These are phyloP conservation scores for Phytophthora ramorum DNA, from an alignment of 352 stramenopile species.

Conservation along the genomic window DNA sequence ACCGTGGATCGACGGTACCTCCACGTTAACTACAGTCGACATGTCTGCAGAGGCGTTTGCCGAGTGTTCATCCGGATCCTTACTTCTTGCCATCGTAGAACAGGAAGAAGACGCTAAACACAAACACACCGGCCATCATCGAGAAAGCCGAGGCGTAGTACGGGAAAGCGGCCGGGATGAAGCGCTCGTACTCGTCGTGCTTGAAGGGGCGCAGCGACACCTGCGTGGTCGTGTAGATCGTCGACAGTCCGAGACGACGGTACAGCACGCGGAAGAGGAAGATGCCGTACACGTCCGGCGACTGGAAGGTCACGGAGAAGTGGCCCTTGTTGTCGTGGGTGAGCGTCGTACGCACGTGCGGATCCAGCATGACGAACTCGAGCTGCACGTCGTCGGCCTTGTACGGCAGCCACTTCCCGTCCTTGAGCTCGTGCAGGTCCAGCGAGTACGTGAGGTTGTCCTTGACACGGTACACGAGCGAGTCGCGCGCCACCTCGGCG, in stretches of 20 bases:
- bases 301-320: conserved; percentile 87
- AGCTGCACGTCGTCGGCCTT: conserved; percentile 90
- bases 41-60: no score
- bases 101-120: conserved; percentile 92
- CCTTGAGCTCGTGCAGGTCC: conserved; percentile 88
- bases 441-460: conserved; percentile 94
- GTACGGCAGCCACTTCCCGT: conserved; percentile 82
- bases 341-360: conserved; percentile 92
- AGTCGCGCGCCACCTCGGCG: conserved; percentile 84
- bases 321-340: conserved; percentile 70
- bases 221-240: conserved; percentile 89
- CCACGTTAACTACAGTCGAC: neutral
- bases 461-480: conserved; percentile 94
- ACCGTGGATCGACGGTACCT: neutral
- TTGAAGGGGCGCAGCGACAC: conserved; percentile 94
- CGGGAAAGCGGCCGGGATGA: conserved; percentile 92
- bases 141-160: conserved; percentile 94
- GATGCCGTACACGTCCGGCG: conserved; percentile 93
- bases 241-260: conserved; percentile 86
- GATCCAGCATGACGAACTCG: conserved; percentile 96
- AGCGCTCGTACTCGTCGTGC: conserved; percentile 96
- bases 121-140: conserved; percentile 91
- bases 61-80: no score
- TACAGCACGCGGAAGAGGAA: conserved; percentile 95
- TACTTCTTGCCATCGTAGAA: conserved; percentile 82